A percentile compares a stretch with the other conserved stretches of the same genome.
Conservation (phyloP, 169 alveolate genomes). For the Plasmodium knowlesi region DNA sequence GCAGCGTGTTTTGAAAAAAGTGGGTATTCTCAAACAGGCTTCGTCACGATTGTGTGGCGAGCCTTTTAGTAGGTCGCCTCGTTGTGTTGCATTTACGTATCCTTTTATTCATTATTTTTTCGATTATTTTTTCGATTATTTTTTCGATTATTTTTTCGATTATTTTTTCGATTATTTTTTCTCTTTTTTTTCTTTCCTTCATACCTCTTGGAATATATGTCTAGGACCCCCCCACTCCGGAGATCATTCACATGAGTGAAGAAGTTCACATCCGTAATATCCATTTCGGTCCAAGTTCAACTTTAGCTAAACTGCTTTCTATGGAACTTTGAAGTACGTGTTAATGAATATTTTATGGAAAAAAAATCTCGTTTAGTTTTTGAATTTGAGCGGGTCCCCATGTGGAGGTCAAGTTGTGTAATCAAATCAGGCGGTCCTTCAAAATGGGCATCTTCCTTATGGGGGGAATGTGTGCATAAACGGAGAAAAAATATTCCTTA, state of each 20-base stretch:
- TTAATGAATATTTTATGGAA: background rate
- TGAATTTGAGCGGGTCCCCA: background rate
- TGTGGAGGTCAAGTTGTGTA: background rate
- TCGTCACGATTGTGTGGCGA: background rate
- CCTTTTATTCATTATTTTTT: background rate
- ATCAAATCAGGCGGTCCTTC: background rate
- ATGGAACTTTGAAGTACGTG: background rate
- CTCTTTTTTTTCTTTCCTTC: background rate
- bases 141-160: too few relatives aligned
- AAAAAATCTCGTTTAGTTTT: background rate
- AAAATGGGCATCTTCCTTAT: background rate
- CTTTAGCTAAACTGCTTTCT: background rate
- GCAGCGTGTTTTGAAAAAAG: background rate
- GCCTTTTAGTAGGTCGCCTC: background rate
- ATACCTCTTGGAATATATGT: constrained; percentile 48
- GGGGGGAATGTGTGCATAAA: background rate
- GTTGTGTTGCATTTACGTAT: background rate
- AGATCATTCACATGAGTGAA: constrained; percentile 29
- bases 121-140: too few relatives aligned
- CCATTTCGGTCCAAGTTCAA: constrained; percentile 32
- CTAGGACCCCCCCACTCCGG: background rate
- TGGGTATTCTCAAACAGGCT: background rate
- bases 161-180: background rate
- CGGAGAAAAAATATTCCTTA: background rate
- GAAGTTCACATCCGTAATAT: constrained; percentile 38